Percentiles rank a stretch among this genome's conserved stretches.
These are phyloP conservation scores for Boeremia exigua DNA, from an alignment of 2,329 filamentous ascomycete genomes.

Conservation along the genomic window DNA sequence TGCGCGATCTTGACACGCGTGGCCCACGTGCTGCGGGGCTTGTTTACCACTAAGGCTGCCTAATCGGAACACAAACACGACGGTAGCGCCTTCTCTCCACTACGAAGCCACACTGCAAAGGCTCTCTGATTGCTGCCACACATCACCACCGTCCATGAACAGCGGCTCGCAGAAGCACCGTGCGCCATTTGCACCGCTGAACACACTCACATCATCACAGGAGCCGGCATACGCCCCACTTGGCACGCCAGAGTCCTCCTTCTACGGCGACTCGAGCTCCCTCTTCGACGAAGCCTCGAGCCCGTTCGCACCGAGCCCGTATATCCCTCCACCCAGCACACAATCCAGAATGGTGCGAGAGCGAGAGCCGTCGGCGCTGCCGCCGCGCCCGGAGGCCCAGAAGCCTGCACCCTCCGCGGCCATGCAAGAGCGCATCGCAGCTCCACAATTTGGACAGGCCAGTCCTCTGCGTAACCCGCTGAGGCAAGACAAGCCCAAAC, in stretches of 20 bases:
- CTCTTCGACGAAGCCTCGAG: conserved; percentile 41
- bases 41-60: conserved; percentile 7
- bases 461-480: conserved; percentile 61
- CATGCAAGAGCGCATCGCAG: conserved; percentile 38
- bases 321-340: conserved; percentile 9
- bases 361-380: conserved; percentile 53
- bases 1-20: conserved; percentile 14
- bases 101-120: background rate
- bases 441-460: conserved; percentile 63
- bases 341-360: conserved; percentile 58
- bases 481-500: conserved; percentile 41
- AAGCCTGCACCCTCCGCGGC: conserved; percentile 35
- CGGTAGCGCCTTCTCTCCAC: conserved; percentile 4
- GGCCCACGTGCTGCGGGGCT: conserved; percentile 10
- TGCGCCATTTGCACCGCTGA: conserved; percentile 41
- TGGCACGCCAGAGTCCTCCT: conserved; percentile 7
- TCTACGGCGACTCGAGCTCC: conserved; percentile 42
- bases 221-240: conserved; percentile 33
- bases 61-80: conserved; percentile 20
- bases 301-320: conserved; percentile 9
- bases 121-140: background rate
- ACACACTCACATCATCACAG: conserved; percentile 43
- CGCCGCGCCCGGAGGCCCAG: conserved; percentile 30
- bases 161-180: conserved; percentile 37
- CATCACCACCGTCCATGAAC: conserved; percentile 27